Percentiles rank a stretch among this genome's conserved stretches.
These are phyloP conservation scores for Silybum marianum DNA, from an alignment of 129 eudicot species.

Conservation along the genomic window DNA sequence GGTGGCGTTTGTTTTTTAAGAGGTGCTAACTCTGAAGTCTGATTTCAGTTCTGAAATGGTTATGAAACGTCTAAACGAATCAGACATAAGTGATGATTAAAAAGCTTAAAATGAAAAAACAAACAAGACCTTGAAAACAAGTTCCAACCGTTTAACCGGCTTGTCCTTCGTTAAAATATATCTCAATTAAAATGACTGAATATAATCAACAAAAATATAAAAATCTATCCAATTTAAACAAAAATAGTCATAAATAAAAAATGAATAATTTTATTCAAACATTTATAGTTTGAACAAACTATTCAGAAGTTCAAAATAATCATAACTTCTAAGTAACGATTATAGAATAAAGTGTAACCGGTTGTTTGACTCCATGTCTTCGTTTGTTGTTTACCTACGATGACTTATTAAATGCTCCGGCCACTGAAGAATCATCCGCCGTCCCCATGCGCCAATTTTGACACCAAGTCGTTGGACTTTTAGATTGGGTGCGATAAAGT, in stretches of 20 bases:
- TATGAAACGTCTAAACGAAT: no score
- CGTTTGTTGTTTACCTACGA: neutral
- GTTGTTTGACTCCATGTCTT: neutral
- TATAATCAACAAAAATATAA: neutral
- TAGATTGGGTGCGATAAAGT: neutral
- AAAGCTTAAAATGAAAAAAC: no score
- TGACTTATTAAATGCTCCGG: neutral
- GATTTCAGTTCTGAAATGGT: no score
- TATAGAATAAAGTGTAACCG: neutral
- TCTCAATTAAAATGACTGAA: no score
- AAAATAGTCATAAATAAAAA: neutral
- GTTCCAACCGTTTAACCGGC: no score
- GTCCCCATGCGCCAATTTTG: neutral
- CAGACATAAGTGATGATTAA: no score
- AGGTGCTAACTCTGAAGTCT: no score
- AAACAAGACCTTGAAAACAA: no score
- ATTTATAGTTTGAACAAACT: no score
- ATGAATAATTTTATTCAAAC: neutral
- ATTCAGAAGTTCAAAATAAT: neutral
- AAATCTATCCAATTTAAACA: neutral
- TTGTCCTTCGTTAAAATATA: no score
- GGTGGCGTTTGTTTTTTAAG: no score
- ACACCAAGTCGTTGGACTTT: neutral
- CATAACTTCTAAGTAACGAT: neutral
- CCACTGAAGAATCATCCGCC: neutral